Evolutionary conservation across 768 basidiomycete genomes (phyloP).

Genomic region (Trametes cubensis): DNA sequence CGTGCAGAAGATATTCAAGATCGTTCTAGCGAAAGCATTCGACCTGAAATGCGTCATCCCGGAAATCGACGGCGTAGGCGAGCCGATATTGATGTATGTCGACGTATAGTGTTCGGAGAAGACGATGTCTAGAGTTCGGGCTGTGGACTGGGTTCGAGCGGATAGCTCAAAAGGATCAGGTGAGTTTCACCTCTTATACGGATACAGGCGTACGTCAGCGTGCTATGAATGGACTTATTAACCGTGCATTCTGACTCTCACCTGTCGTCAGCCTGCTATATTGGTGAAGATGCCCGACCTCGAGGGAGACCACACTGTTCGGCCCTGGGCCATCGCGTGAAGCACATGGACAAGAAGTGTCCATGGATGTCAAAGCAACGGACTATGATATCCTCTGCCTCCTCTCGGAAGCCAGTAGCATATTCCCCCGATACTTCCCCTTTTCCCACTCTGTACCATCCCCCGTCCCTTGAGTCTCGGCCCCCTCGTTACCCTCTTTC

Average conservation of each 20-base stretch:
- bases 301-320: constrained; percentile 20
- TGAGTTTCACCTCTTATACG: not conserved
- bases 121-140: constrained; percentile 11
- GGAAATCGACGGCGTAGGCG: constrained; percentile 95
- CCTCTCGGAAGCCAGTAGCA: constrained; percentile 21
- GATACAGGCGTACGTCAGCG: constrained; percentile 4
- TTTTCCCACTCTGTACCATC: not conserved
- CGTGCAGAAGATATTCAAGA: constrained; percentile 99
- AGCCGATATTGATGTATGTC: constrained; percentile 93
- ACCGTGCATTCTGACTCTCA: constrained; percentile 4
- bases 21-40: constrained; percentile 94
- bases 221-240: not conserved
- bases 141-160: constrained; percentile 17
- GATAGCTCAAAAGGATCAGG: constrained; percentile 22
- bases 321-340: constrained; percentile 11
- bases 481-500: constrained; percentile 20
- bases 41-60: constrained; percentile 99
- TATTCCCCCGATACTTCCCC: constrained; percentile 19
- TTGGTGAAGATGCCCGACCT: constrained; percentile 9
- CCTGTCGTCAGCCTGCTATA: constrained; percentile 7
- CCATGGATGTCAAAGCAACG: constrained; percentile 19
- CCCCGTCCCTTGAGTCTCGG: constrained; percentile 9
- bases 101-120: constrained; percentile 54
- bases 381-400: constrained; percentile 18
- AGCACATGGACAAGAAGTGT: constrained; percentile 21